A percentile compares a stretch with the other conserved stretches of the same genome.
These are phyloP conservation scores for Claviceps pazoutovae DNA, from an alignment of 2,329 filamentous ascomycete species.

Conservation along the genomic window DNA sequence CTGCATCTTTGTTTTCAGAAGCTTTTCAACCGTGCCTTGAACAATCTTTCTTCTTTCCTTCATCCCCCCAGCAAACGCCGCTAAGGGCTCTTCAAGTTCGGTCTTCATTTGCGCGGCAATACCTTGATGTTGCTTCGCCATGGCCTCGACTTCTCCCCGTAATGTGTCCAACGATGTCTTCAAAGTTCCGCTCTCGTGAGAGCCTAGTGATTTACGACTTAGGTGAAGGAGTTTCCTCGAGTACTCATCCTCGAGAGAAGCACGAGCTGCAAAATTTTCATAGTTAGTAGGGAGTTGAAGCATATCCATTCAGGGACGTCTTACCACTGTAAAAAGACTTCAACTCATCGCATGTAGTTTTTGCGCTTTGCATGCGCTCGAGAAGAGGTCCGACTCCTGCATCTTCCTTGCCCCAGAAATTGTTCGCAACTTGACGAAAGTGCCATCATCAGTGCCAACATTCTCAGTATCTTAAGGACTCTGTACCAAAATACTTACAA, in stretches of 20 bases:
- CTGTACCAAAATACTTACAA: slow-evolving; percentile 30
- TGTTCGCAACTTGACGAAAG: slow-evolving; percentile 66
- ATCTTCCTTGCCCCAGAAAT: slow-evolving; percentile 99
- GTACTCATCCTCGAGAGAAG: slow-evolving; percentile 94
- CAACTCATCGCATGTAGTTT: slow-evolving; percentile 87
- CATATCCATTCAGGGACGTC: slow-evolving; percentile 11
- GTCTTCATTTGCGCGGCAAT: slow-evolving; percentile 92
- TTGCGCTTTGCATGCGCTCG: slow-evolving; percentile 87
- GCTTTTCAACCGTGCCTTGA: slow-evolving; percentile 83
- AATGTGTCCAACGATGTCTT: slow-evolving; percentile 76
- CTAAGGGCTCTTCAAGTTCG: slow-evolving; percentile 85
- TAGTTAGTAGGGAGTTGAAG: neutral
- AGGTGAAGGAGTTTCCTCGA: slow-evolving; percentile 75
- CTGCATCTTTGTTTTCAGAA: slow-evolving; percentile 83
- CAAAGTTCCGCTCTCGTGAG: slow-evolving; percentile 72
- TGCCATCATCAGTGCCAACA: neutral
- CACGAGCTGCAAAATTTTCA: slow-evolving; percentile 45
- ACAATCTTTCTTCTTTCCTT: slow-evolving; percentile 96
- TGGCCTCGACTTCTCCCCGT: slow-evolving; percentile 77
- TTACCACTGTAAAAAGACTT: slow-evolving; percentile 77
- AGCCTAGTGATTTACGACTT: slow-evolving; percentile 77
- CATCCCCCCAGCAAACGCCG: slow-evolving; percentile 84
- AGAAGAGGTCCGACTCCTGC: slow-evolving; percentile 84
- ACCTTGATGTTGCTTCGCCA: slow-evolving; percentile 83
- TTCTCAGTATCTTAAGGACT: too few species aligned